Base-by-base conservation (phyloP, 163 green algal genomes). In the Trebouxia gelatinosa region DNA sequence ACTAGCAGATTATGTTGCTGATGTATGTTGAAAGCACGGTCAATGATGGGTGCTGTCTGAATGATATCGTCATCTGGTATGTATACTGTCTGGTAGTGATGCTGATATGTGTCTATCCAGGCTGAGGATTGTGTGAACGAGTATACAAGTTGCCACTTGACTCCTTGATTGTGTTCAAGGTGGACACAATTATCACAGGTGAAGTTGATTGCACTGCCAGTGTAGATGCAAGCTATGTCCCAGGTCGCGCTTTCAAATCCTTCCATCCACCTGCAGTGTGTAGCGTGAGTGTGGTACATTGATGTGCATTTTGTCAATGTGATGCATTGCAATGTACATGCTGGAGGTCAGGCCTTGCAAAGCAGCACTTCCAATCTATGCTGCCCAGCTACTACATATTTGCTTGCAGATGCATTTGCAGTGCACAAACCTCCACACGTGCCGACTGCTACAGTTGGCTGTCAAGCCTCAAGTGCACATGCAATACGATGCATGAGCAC, bases 91-190 rank as follows among this genome's bases (percentile, higher is more conserved):
- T 31, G 58, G 16, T 79, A 84, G 62, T 78, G 58, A 40, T 75
- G 57, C 2, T 70, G 67, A 13, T 59, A 37, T 17, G 75, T 43
- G 6, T 29, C 21, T 2, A 57, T 34, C 75, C 76, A 84, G 34
- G 40, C 46, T 39, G 39, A 31, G 17, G 32, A 66, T 40, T 74
- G 67, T 50, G 67, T 80, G n/a, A 81, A 67, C 50, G 64, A 29
- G 32, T 82, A 84, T 19, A 83, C 43, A 40, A 84, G 31, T 29
- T 58, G 70, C 80, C 80, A 84, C 68, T 84, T 84, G 54, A 67
- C 75, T 11, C 80, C 80, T n/a, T 34, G 23, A 23, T 72, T 64
- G 6, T 34, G 7, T 31, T 75, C 48, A 29, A 84, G 40, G 2
- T 70, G 57, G n/a, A 46, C 16, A 38, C 75, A 82, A 51, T 31